These are phyloP conservation scores for Alternaria gaisen DNA, from an alignment of 2,329 filamentous ascomycete genomes.

Conservation along the genomic window DNA sequence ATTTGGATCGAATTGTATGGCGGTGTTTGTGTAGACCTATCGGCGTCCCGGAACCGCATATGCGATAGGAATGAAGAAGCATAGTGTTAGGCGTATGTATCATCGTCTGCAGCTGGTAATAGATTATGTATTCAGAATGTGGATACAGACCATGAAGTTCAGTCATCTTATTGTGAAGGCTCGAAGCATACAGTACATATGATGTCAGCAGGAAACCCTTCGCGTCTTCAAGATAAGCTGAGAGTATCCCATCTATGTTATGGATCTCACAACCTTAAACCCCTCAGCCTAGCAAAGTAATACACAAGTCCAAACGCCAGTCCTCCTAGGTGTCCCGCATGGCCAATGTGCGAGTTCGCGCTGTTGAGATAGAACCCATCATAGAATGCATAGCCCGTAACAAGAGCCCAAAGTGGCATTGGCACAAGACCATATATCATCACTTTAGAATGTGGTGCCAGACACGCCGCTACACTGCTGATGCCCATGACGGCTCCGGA, in stretches of 20 bases:
- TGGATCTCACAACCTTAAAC: constrained; percentile 18
- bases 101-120: constrained; percentile 1
- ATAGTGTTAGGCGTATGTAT: neutral
- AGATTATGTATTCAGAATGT: constrained; percentile 1
- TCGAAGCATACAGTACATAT: neutral
- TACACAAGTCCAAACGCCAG: constrained; percentile 50
- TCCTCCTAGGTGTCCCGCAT: constrained; percentile 59
- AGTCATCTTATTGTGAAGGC: neutral
- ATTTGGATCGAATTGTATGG: neutral
- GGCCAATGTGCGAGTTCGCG: constrained; percentile 41
- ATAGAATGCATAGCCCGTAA: constrained; percentile 46
- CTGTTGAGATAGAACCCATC: constrained; percentile 53
- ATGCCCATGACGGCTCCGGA: constrained; percentile 55
- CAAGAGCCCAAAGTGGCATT: constrained; percentile 52
- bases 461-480: constrained; percentile 50
- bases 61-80: neutral
- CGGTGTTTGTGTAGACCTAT: neutral
- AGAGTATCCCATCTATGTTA: neutral
- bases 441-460: constrained; percentile 48
- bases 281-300: constrained; percentile 34
- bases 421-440: constrained; percentile 50
- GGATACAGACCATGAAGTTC: neutral
- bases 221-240: neutral
- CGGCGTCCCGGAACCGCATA: neutral
- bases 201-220: neutral